Conservation (phyloP, 1,139 yeast species). For the Suhomyces panamericanus region DNA sequence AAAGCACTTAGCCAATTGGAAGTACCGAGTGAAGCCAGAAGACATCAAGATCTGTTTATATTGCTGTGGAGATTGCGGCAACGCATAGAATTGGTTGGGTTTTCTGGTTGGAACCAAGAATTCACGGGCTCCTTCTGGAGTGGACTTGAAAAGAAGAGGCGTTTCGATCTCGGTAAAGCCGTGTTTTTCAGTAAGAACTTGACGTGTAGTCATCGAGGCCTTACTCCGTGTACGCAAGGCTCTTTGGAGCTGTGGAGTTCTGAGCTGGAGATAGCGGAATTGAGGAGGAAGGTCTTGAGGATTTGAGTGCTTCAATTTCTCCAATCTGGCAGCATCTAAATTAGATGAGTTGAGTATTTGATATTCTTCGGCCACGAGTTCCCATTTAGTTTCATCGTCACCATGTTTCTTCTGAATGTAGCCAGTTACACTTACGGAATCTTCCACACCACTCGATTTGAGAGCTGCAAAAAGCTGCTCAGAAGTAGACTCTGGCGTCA, state of each 20-base stretch:
- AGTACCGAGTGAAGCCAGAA: constrained; percentile 82
- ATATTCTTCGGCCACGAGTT: constrained; percentile 52
- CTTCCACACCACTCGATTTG: constrained; percentile 60
- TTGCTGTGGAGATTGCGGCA: constrained; percentile 98
- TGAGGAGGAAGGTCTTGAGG: constrained; percentile 70
- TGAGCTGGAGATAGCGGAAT: constrained; percentile 74
- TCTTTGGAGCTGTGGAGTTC: constrained; percentile 61
- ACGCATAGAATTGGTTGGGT: constrained; percentile 68
- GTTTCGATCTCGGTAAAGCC: constrained; percentile 86
- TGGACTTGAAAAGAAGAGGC: constrained; percentile 87
- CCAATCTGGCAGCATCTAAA: constrained; percentile 69
- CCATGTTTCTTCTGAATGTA: constrained; percentile 22
- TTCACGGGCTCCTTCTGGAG: constrained; percentile 98
- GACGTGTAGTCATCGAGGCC: constrained; percentile 57
- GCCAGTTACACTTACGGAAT: constrained; percentile 74
- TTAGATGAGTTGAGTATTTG: constrained; percentile 67
- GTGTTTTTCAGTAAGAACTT: constrained; percentile 42
- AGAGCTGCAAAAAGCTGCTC: constrained; percentile 41
- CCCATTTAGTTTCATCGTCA: constrained; percentile 38
- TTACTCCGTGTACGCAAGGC: constrained; percentile 62
- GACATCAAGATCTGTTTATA: constrained; percentile 94
- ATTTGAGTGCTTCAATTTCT: constrained; percentile 51
- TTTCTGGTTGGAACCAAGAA: constrained; percentile 88
- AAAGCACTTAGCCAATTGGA: constrained; percentile 90
- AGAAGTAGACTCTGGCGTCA: constrained; percentile 44